Base-by-base conservation (phyloP, 2,329 filamentous ascomycete genomes). In the Colletotrichum orbiculare region DNA sequence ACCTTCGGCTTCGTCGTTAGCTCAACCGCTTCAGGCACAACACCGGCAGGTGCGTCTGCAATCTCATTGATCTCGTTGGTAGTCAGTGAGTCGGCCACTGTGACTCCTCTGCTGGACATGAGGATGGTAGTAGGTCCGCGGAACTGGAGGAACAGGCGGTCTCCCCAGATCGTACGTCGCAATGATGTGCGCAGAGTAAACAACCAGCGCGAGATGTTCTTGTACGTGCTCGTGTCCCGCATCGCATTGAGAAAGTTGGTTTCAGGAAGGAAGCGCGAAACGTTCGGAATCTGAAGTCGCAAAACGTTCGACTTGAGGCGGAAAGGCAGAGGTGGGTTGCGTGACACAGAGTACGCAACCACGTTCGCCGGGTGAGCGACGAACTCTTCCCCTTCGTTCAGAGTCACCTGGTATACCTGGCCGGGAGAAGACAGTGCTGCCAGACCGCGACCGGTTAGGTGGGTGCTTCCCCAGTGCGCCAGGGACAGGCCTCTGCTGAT, bases 321-420 rank as follows among this genome's bases (percentile, higher is more conserved):
- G 82, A 97, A 97, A 5, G 95, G 93, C 43, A 89, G 83, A 7
- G 96, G 96, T 8, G 89, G 86, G 59, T 89, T 86, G 61, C 89
- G 86, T 55, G 88, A 89, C 53, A 96, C 85, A 4, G 91, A 90
- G 79, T 99, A 99, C 25, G 96, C 96, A 12, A 98, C 89, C 4
- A 99, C 89, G 75, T 97, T 94, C 70, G 91, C 91, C 5, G 96
- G 95, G 76, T 98, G 94, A 3, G 92, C 93, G 58, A 97, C 89
- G 71, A 97, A 95, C 76, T 96, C 91, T 75, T 99, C 96, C 15
- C 92, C 94, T 34, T 90, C 88, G 64, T 88, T 89, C 55, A 99
- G 80, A 2, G 88, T 89, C 39, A 99, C 83, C 71, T 96, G 91
- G 76, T 97, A 97, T 66, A 97, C 89, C 74, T 97, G 93, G 0